Evolutionary conservation across 2,329 filamentous ascomycete species (phyloP).

Genomic region (Chaetomiaceae sp.): DNA sequence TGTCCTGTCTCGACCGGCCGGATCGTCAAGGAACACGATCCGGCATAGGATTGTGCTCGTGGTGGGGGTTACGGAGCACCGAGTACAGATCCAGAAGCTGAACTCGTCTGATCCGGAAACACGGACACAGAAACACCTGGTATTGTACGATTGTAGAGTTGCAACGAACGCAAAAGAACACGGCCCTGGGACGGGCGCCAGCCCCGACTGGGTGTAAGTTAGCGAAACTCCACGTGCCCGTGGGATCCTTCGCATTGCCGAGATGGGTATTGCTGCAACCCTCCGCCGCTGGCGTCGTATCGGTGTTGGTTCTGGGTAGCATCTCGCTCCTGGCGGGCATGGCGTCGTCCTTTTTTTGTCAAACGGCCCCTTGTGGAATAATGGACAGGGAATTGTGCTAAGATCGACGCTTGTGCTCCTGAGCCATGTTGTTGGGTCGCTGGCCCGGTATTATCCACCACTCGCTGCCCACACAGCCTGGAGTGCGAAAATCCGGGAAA

Average conservation of each 20-base stretch:
- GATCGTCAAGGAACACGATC: background rate
- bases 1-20: background rate
- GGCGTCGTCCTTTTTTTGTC: constrained; percentile 7
- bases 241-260: constrained; percentile 14
- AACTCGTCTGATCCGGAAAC: constrained; percentile 5
- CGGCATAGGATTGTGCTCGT: background rate
- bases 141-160: background rate
- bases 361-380: constrained; percentile 18
- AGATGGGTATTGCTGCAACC: constrained; percentile 4
- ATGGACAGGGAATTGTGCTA: constrained; percentile 22
- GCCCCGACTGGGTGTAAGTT: constrained; percentile 3
- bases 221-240: constrained; percentile 17
- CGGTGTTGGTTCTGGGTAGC: constrained; percentile 3
- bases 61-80: too few species aligned
- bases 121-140: background rate
- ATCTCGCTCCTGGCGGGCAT: constrained; percentile 6
- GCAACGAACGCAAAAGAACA: background rate
- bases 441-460: background rate
- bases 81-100: background rate
- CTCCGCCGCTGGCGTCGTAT: constrained; percentile 15
- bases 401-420: constrained; percentile 26
- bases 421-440: constrained; percentile 14
- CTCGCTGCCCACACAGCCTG: too few species aligned
- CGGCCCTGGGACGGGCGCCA: constrained; percentile 2
- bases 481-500: too few species aligned